Evolutionary conservation across 2,329 filamentous ascomycete species (phyloP).

Genomic region (Nigrospora osmanthi): DNA sequence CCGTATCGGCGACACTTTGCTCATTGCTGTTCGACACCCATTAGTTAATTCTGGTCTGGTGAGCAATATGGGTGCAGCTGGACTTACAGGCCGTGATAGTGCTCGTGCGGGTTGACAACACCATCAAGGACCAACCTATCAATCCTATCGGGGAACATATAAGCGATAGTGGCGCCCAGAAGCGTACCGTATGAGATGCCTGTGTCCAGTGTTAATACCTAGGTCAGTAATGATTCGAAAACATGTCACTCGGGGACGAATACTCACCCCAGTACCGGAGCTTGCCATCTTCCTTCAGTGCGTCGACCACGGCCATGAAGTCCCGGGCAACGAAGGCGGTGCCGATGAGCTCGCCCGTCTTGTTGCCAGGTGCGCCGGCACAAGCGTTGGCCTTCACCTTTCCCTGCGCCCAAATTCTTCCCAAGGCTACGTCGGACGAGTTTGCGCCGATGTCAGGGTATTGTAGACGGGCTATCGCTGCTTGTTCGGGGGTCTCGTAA

Average conservation of each 20-base stretch:
- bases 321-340: constrained; percentile 28
- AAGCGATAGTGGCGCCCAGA: constrained; percentile 27
- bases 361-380: constrained; percentile 1
- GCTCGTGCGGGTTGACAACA: constrained; percentile 22
- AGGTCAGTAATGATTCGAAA: too few species aligned
- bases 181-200: constrained; percentile 32
- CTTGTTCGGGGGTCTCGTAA: constrained; percentile 2
- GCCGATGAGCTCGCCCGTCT: constrained; percentile 16
- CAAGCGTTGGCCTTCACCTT: constrained; percentile 11
- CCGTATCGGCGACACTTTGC: constrained; percentile 15
- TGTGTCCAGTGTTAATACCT: constrained; percentile 2
- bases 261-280: constrained; percentile 26
- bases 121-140: constrained; percentile 30
- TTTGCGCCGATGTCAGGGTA: neutral
- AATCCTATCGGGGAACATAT: constrained; percentile 33
- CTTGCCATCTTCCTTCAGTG: constrained; percentile 26
- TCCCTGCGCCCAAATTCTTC: constrained; percentile 9
- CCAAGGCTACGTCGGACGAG: constrained; percentile 6
- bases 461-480: neutral
- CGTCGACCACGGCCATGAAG: constrained; percentile 28
- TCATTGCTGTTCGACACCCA: constrained; percentile 8
- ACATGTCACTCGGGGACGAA: too few species aligned
- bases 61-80: neutral
- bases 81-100: constrained; percentile 18
- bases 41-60: neutral